Evolutionary conservation across 176 grass and related monocot genomes (phyloP), one percentile per base, ranked within the genome.

Genomic region (Phyllostachys edulis): DNA sequence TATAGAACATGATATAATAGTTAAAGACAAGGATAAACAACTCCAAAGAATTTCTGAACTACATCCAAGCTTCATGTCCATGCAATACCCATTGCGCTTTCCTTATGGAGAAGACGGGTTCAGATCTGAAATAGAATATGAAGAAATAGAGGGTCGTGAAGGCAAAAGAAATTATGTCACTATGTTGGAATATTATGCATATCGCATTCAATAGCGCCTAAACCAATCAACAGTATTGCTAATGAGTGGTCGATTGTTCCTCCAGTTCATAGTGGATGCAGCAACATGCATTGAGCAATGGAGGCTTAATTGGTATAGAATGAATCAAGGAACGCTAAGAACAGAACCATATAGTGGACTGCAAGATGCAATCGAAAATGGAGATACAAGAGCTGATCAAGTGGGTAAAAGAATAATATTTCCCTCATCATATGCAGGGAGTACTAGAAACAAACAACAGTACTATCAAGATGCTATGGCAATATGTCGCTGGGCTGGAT

Each of bases 131-230:
- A 40, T 40, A 40, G 32, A 34, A 34, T 34, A 34, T 34, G 32
- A 34, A 34, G 2, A 34, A 34, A 34, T 34, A 34, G 9, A 12
- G 10, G 9, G 9, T 11, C 12, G 21, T 1, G 4, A 36, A 83
- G 37, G 11, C 8, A 70, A 77, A 7, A 76, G 75, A 16, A 87
- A 69, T 9, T 32, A 71, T 67, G 78, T 87, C 36, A 81, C 85
- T 2, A 82, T 82, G 75, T 11, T 61, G 40, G 67, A 87, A 51
- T 75, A 78, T 66, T 84, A 83, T 83, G 69, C 47, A 37, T 88
- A 66, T 61, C 60, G 71, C 16, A 76, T 84, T 16, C 38, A 84
- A 9, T 49, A 72, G 6, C 63, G 86, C 8, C 13, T 67, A 5
- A 45, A 83, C 8, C 49, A 51, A 16, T 51, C 49, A 51, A 17